Conservation (phyloP, 2,329 filamentous ascomycete species). For the Alternaria arborescens region DNA sequence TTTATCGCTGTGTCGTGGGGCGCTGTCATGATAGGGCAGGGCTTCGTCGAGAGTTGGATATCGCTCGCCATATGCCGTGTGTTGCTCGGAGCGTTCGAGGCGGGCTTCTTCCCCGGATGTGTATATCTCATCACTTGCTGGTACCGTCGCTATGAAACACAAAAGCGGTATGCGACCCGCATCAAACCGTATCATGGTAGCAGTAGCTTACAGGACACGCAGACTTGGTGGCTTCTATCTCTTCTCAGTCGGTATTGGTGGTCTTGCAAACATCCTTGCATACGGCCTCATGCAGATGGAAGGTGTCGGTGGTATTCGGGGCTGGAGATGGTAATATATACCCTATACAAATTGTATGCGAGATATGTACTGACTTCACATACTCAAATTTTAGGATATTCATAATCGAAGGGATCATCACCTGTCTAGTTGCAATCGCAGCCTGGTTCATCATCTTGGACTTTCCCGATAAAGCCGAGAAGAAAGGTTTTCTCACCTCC, state of each 20-base stretch:
- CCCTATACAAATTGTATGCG: neutral
- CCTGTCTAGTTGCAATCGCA: constrained; percentile 35
- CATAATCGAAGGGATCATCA: constrained; percentile 39
- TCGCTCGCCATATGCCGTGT: constrained; percentile 31
- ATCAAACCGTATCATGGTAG: neutral
- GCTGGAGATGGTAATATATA: constrained; percentile 34
- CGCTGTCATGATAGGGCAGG: constrained; percentile 38
- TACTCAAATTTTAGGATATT: constrained; percentile 30
- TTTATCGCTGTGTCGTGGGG: constrained; percentile 39
- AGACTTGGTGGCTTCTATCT: constrained; percentile 37
- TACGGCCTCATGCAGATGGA: constrained; percentile 43
- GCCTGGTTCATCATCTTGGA: constrained; percentile 40
- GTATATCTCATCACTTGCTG: constrained; percentile 42
- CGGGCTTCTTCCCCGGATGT: constrained; percentile 41
- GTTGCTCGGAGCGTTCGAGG: constrained; percentile 35
- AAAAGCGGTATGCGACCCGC: constrained; percentile 28
- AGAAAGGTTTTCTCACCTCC: constrained; percentile 32
- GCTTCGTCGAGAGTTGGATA: constrained; percentile 36
- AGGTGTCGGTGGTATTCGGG: constrained; percentile 29
- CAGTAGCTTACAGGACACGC: neutral
- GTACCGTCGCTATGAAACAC: constrained; percentile 36
- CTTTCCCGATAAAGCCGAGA: constrained; percentile 39
- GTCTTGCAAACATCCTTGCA: constrained; percentile 38
- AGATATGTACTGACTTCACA: neutral
- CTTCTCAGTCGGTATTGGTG: constrained; percentile 37